Conservation (phyloP, 345 rosid genomes). For the Linum usitatissimum region DNA sequence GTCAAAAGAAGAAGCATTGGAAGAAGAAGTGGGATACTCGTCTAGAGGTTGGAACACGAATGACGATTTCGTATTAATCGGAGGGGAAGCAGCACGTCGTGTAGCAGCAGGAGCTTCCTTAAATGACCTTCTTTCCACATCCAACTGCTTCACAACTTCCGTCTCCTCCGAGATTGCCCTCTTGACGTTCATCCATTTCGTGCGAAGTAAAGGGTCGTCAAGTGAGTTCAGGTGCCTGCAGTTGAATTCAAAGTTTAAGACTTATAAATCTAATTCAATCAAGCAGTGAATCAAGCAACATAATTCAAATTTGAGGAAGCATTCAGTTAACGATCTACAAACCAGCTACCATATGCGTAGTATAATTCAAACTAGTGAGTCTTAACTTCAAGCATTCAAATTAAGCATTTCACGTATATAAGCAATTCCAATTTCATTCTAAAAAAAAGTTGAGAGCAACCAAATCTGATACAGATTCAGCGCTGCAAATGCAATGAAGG, state of each 20-base stretch:
- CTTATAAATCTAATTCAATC: background rate
- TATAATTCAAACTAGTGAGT: background rate
- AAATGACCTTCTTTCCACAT: slow-evolving; percentile 84
- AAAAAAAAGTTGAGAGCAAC: background rate
- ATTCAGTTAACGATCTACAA: too few species aligned
- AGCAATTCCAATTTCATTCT: background rate
- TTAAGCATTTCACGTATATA: background rate
- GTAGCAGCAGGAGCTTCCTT: slow-evolving; percentile 61
- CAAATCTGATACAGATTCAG: background rate
- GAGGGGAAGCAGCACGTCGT: slow-evolving; percentile 74
- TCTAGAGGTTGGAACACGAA: slow-evolving; percentile 95
- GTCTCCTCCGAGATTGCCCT: slow-evolving; percentile 83
- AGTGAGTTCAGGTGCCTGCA: slow-evolving; percentile 67
- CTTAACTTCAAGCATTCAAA: background rate
- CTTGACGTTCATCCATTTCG: slow-evolving; percentile 96
- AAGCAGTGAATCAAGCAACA: too few species aligned
- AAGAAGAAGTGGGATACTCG: slow-evolving; percentile 87
- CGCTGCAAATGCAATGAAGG: background rate
- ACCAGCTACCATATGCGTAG: too few species aligned
- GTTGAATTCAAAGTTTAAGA: background rate
- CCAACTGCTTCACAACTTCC: slow-evolving; percentile 85
- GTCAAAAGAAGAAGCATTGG: slow-evolving; percentile 53
- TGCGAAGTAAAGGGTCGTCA: slow-evolving; percentile 65
- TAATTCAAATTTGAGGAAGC: too few species aligned
- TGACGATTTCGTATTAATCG: slow-evolving; percentile 67